phyloP scores from a whole-genome alignment of 202 grass and related monocot genomes.

The Eragrostis tef region DNA sequence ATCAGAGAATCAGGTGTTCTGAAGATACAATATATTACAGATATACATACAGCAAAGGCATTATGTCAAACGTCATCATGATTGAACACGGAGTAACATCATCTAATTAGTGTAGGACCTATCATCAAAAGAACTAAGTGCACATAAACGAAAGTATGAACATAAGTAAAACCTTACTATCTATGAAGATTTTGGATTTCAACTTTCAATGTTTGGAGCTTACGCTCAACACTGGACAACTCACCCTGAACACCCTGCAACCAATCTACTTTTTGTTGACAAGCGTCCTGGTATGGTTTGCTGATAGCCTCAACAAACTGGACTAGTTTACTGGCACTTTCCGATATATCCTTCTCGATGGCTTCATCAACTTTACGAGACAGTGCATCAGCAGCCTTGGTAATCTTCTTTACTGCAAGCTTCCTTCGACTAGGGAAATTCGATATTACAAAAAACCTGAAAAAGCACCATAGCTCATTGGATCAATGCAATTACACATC shows the following conservation, averaged over 20 bases:
- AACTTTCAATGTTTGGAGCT: slow-evolving; percentile 74
- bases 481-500: slow-evolving; percentile 30
- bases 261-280: slow-evolving; percentile 69
- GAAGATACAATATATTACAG: slow-evolving; percentile 42
- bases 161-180: slow-evolving; percentile 36
- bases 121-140: slow-evolving; percentile 31
- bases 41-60: slow-evolving; percentile 10
- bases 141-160: slow-evolving; percentile 33
- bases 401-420: slow-evolving; percentile 65
- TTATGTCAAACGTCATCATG: slow-evolving; percentile 18
- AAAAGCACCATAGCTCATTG: neutral
- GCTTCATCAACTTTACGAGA: slow-evolving; percentile 69
- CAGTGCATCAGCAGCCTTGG: slow-evolving; percentile 67
- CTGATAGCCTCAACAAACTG: slow-evolving; percentile 68
- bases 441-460: slow-evolving; percentile 85
- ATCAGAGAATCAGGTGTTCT: slow-evolving; percentile 5
- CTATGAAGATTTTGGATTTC: slow-evolving; percentile 85
- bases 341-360: slow-evolving; percentile 74
- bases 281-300: slow-evolving; percentile 73
- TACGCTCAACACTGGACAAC: slow-evolving; percentile 58
- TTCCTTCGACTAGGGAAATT: slow-evolving; percentile 77
- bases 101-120: slow-evolving; percentile 17
- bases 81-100: neutral
- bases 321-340: slow-evolving; percentile 62
- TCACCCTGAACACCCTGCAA: slow-evolving; percentile 66